Conservation (phyloP, 2,329 filamentous ascomycete species). For the Aureobasidium sp. region DNA sequence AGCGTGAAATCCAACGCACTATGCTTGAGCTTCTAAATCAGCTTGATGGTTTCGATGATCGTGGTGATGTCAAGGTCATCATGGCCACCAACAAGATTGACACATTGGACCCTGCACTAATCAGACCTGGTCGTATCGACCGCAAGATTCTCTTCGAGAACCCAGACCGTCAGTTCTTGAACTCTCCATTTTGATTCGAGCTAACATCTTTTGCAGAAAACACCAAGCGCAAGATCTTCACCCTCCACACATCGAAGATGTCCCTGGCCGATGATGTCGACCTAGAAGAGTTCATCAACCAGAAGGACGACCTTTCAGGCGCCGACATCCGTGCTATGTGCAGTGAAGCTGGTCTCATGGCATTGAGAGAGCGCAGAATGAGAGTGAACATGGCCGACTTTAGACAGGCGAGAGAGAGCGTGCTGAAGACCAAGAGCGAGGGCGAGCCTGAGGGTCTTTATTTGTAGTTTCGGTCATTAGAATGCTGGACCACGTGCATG, state of each 20-base stretch:
- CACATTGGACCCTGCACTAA: constrained; percentile 88
- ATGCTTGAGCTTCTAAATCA: constrained; percentile 99
- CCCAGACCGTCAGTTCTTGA: constrained; percentile 52
- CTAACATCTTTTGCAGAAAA: constrained; percentile 58
- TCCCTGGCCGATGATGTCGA: constrained; percentile 94
- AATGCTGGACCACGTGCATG: constrained; percentile 45
- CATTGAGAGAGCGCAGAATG: constrained; percentile 90
- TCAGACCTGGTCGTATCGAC: constrained; percentile 95
- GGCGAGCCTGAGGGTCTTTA: constrained; percentile 97
- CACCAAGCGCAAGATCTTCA: constrained; percentile 97
- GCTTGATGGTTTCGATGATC: constrained; percentile 96
- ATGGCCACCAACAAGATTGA: constrained; percentile 99
- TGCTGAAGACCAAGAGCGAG: constrained; percentile 97
- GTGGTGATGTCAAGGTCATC: constrained; percentile 97
- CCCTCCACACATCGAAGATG: constrained; percentile 98
- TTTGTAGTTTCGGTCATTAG: constrained; percentile 56
- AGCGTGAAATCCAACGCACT: constrained; percentile 94
- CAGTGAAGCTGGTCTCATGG: constrained; percentile 91
- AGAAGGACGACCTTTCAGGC: constrained; percentile 95
- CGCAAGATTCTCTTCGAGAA: constrained; percentile 85
- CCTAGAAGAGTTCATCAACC: constrained; percentile 93
- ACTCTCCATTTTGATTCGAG: constrained; percentile 20
- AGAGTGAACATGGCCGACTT: constrained; percentile 99
- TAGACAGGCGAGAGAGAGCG: constrained; percentile 81
- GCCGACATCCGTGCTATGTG: constrained; percentile 99